A percentile compares a stretch with the other conserved stretches of the same genome.
phyloP scores from a whole-genome alignment of 1,284 basidiomycete genomes.

The Tylopilus sp. region DNA sequence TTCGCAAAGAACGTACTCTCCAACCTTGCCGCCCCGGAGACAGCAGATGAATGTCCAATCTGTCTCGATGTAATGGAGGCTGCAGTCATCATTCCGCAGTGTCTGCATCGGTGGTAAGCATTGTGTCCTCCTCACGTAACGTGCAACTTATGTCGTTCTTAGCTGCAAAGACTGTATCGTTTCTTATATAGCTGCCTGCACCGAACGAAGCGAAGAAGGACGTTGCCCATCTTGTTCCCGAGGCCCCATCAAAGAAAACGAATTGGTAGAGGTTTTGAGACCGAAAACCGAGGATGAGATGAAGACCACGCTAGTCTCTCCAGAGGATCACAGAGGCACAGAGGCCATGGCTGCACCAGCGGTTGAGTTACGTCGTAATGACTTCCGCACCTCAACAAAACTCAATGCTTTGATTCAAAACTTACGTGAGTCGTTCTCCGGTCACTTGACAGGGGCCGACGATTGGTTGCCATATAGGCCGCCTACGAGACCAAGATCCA shows the following conservation, averaged over 20 bases:
- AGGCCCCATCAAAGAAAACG: constrained; percentile 64
- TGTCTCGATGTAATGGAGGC: constrained; percentile 74
- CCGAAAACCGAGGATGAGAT: constrained; percentile 26
- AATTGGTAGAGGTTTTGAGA: constrained; percentile 62
- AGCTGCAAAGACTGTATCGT: constrained; percentile 85
- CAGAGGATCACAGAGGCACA: not conserved
- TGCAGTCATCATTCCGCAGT: constrained; percentile 68
- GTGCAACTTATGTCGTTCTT: constrained; percentile 1
- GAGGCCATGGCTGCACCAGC: constrained; percentile 34
- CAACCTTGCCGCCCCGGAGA: constrained; percentile 42
- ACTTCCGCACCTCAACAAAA: constrained; percentile 86
- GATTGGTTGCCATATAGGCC: constrained; percentile 38
- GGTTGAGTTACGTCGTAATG: constrained; percentile 67
- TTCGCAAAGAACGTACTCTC: constrained; percentile 67
- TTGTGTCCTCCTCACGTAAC: not conserved
- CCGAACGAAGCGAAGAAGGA: constrained; percentile 61
- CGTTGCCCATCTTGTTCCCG: constrained; percentile 67
- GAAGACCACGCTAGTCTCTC: not conserved
- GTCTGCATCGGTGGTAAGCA: constrained; percentile 71
- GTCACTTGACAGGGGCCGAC: not conserved
- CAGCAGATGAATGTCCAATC: constrained; percentile 66
- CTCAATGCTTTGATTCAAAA: constrained; percentile 68
- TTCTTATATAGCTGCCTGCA: constrained; percentile 58
- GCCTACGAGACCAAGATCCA: constrained; percentile 66
- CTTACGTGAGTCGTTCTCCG: constrained; percentile 46